Conservation (phyloP, 768 basidiomycete genomes). For the Leucogyrophana mollusca region DNA sequence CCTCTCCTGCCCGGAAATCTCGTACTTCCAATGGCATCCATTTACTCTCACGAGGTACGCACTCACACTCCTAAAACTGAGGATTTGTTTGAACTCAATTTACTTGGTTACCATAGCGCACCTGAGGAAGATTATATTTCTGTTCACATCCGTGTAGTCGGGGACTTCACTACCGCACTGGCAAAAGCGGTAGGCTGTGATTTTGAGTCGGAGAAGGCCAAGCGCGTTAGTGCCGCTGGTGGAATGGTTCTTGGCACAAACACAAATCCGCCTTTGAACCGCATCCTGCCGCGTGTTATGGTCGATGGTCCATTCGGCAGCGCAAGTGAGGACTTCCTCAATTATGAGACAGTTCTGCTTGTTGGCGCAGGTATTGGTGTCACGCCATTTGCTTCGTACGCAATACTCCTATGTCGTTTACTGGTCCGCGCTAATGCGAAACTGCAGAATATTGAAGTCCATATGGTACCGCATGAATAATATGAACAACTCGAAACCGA, state of each 20-base stretch:
- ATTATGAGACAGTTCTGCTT: slow-evolving; percentile 84
- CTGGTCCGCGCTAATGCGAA: background rate
- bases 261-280: slow-evolving; percentile 60
- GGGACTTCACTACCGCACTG: slow-evolving; percentile 86
- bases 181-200: slow-evolving; percentile 84
- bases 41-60: slow-evolving; percentile 86
- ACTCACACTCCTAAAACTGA: background rate
- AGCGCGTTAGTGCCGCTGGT: slow-evolving; percentile 41
- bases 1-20: slow-evolving; percentile 85
- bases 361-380: slow-evolving; percentile 97
- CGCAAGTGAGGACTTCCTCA: slow-evolving; percentile 88
- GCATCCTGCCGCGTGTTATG: slow-evolving; percentile 88
- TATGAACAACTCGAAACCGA: slow-evolving; percentile 69
- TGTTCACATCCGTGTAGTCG: slow-evolving; percentile 89
- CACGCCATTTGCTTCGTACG: slow-evolving; percentile 93
- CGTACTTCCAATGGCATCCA: slow-evolving; percentile 97
- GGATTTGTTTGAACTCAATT: background rate
- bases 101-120: slow-evolving; percentile 48
- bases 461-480: slow-evolving; percentile 98
- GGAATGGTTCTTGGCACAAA: slow-evolving; percentile 62
- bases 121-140: slow-evolving; percentile 96
- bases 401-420: background rate
- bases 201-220: slow-evolving; percentile 56
- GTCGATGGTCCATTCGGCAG: slow-evolving; percentile 95
- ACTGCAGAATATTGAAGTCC: slow-evolving; percentile 73